Percentiles rank a stretch among this genome's conserved stretches.
phyloP scores from a whole-genome alignment of 1,139 yeast genomes.

The Pichia sp. region DNA sequence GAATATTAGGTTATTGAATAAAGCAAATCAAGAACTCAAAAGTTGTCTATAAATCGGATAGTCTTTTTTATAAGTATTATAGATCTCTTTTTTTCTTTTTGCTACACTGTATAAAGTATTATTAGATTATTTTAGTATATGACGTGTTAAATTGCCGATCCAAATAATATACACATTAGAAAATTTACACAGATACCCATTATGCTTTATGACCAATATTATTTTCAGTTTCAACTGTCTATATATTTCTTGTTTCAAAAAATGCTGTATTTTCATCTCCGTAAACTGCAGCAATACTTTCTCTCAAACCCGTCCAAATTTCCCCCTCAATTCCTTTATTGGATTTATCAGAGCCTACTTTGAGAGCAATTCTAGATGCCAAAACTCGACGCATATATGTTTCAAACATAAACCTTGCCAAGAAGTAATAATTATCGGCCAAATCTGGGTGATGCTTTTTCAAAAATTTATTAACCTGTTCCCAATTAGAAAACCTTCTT shows the following conservation, averaged over 20 bases:
- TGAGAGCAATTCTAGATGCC: slow-evolving; percentile 23
- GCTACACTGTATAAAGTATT: neutral
- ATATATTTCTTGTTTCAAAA: slow-evolving; percentile 19
- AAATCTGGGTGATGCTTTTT: slow-evolving; percentile 15
- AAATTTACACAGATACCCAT: neutral
- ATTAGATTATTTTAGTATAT: neutral
- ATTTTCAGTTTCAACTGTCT: neutral
- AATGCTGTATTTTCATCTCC: slow-evolving; percentile 22
- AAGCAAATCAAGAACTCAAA: slow-evolving; percentile 18
- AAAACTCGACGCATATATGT: slow-evolving; percentile 25
- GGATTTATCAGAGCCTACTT: slow-evolving; percentile 20
- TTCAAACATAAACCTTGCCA: slow-evolving; percentile 24
- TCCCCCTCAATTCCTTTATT: slow-evolving; percentile 14
- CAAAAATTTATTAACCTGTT: slow-evolving; percentile 12
- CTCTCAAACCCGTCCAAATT: slow-evolving; percentile 14
- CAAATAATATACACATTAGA: neutral
- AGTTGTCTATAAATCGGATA: slow-evolving; percentile 4
- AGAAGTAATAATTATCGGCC: slow-evolving; percentile 21
- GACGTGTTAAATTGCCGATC: neutral
- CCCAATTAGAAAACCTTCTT: slow-evolving; percentile 16
- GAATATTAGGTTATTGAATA: slow-evolving; percentile 18
- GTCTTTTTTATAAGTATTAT: neutral
- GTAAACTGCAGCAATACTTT: slow-evolving; percentile 16
- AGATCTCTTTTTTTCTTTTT: neutral
- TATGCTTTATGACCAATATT: too few species aligned